Evolutionary conservation across 2,329 filamentous ascomycete genomes (phyloP).

Genomic region (Chaetoscypha palmicola): DNA sequence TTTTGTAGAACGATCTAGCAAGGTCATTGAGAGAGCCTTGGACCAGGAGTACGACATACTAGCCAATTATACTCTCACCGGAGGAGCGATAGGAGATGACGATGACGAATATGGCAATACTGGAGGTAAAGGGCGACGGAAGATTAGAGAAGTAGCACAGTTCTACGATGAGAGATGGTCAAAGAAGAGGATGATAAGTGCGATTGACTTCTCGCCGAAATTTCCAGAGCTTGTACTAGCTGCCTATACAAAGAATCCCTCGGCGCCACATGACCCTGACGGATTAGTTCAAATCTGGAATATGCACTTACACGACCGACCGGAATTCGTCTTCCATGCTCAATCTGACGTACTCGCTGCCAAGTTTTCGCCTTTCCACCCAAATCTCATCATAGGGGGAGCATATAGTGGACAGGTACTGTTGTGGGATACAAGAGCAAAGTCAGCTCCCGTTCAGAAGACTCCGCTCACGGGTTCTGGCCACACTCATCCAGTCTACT

Average conservation of each 20-base stretch:
- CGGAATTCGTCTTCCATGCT: constrained; percentile 94
- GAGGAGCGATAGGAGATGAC: constrained; percentile 67
- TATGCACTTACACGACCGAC: constrained; percentile 83
- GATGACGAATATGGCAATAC: constrained; percentile 69
- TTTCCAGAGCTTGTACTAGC: constrained; percentile 89
- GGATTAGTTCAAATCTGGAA: constrained; percentile 97
- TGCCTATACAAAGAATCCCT: constrained; percentile 95
- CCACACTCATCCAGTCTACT: constrained; percentile 95
- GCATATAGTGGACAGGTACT: constrained; percentile 95
- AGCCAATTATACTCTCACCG: constrained; percentile 84
- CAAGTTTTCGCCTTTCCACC: constrained; percentile 98
- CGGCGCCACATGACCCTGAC: constrained; percentile 87
- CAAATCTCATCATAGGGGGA: constrained; percentile 90
- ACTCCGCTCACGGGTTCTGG: constrained; percentile 91
- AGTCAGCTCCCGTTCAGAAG: constrained; percentile 85
- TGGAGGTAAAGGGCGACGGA: constrained; percentile 62
- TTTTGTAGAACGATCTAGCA: constrained; percentile 91
- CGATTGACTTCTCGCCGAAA: constrained; percentile 91
- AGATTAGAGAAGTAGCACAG: constrained; percentile 81
- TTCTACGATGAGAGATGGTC: constrained; percentile 96
- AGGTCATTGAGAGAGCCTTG: constrained; percentile 90
- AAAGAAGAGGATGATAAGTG: constrained; percentile 95
- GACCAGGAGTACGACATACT: constrained; percentile 96
- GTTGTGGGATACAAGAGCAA: constrained; percentile 91
- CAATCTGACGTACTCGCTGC: constrained; percentile 93